These are phyloP conservation scores for Spirogloea muscicola DNA, from an alignment of 139 green algal genomes.

Conservation along the genomic window DNA sequence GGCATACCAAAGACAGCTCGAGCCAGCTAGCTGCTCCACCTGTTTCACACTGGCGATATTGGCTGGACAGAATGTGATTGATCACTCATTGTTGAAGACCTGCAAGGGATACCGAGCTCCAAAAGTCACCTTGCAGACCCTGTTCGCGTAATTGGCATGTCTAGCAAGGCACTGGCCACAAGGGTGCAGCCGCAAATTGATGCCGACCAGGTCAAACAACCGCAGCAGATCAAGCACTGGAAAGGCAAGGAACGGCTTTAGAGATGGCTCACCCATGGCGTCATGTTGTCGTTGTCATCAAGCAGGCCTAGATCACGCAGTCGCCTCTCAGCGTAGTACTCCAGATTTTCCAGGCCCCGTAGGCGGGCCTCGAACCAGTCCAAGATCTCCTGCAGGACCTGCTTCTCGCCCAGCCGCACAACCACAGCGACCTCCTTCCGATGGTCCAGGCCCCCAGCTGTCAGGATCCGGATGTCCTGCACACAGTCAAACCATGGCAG, in stretches of 20 bases:
- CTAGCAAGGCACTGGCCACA: neutral
- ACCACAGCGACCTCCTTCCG: conserved; percentile 30
- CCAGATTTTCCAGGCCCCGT: conserved; percentile 17
- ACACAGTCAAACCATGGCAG: conserved; percentile 9
- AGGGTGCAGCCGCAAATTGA: neutral
- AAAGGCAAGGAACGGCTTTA: neutral
- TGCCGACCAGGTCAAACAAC: neutral
- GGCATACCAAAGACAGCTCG: too few relatives aligned
- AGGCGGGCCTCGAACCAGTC: conserved; percentile 32
- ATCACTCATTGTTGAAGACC: conserved; percentile 5
- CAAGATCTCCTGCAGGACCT: conserved; percentile 19
- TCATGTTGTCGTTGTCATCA: conserved; percentile 41
- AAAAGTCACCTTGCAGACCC: neutral
- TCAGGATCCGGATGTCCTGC: too few relatives aligned
- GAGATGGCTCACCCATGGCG: conserved; percentile 25
- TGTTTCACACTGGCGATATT: too few relatives aligned
- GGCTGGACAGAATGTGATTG: neutral
- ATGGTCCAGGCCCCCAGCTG: neutral
- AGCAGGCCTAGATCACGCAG: conserved; percentile 35
- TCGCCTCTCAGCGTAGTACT: conserved; percentile 47
- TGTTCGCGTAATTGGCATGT: neutral
- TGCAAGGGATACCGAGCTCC: conserved; percentile 5
- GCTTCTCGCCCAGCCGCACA: conserved; percentile 40
- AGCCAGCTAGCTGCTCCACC: too few relatives aligned
- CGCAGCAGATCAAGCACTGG: neutral